Evolutionary conservation across 179 eudicot species (phyloP).

Genomic region (Dionaea muscipula): DNA sequence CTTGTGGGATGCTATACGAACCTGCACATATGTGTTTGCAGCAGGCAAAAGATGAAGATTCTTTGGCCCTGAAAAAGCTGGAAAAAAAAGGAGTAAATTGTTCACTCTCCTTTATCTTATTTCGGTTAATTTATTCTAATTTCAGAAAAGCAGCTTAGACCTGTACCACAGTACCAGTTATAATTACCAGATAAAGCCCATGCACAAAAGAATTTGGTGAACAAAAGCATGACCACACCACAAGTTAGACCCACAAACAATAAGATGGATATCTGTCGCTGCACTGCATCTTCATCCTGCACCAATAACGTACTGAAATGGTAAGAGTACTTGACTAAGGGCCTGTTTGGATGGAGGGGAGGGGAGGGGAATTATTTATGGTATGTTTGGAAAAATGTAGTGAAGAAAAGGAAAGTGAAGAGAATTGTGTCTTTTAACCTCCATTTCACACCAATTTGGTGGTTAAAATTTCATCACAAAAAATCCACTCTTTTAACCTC

Average conservation of each 20-base stretch:
- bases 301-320: background rate
- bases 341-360: no score
- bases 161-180: slow-evolving; percentile 20
- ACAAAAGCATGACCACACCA: slow-evolving; percentile 65
- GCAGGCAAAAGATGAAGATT: slow-evolving; percentile 72
- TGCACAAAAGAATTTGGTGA: slow-evolving; percentile 48
- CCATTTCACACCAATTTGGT: no score
- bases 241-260: slow-evolving; percentile 72
- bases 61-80: slow-evolving; percentile 78
- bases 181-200: slow-evolving; percentile 67
- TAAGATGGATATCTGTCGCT: slow-evolving; percentile 86
- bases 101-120: background rate
- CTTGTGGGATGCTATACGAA: slow-evolving; percentile 13
- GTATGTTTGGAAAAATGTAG: no score
- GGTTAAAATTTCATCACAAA: no score
- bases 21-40: slow-evolving; percentile 88
- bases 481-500: no score
- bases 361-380: no score
- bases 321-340: background rate
- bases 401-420: no score
- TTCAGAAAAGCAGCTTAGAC: slow-evolving; percentile 3
- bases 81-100: background rate
- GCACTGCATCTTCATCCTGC: slow-evolving; percentile 85
- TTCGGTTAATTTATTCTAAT: background rate
- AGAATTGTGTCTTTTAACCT: no score